Percentiles rank a stretch among this genome's conserved stretches.
Evolutionary conservation across 1,284 basidiomycete species (phyloP).

Genomic region (Trametes sp.): DNA sequence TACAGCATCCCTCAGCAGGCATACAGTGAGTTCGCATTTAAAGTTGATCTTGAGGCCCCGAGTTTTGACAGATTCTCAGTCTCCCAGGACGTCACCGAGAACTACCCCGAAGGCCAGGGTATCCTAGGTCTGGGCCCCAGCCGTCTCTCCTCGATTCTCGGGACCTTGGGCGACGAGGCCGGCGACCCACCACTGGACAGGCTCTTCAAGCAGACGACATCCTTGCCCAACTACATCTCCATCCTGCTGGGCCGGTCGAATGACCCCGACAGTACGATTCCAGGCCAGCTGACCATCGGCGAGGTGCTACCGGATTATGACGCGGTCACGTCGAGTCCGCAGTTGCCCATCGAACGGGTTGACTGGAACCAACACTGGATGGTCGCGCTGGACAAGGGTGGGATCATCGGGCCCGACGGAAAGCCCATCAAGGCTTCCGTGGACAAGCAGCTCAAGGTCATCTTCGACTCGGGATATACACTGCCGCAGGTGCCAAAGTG

Average conservation of each 20-base stretch:
- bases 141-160: slow-evolving; percentile 40
- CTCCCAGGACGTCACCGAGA: slow-evolving; percentile 35
- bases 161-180: slow-evolving; percentile 30
- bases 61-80: slow-evolving; percentile 10
- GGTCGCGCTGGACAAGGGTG: slow-evolving; percentile 43
- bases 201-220: slow-evolving; percentile 63
- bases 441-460: slow-evolving; percentile 55
- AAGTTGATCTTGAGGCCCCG: neutral
- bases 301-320: slow-evolving; percentile 41
- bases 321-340: slow-evolving; percentile 42
- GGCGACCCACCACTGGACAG: slow-evolving; percentile 63
- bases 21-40: slow-evolving; percentile 54
- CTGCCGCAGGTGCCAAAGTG: slow-evolving; percentile 67
- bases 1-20: slow-evolving; percentile 63
- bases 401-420: slow-evolving; percentile 49
- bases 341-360: slow-evolving; percentile 38
- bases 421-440: slow-evolving; percentile 52
- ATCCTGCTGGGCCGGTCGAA: slow-evolving; percentile 48
- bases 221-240: slow-evolving; percentile 63
- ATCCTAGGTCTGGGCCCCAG: slow-evolving; percentile 50
- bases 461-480: slow-evolving; percentile 73
- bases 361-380: slow-evolving; percentile 46
- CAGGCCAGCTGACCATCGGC: slow-evolving; percentile 49
- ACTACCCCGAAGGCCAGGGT: slow-evolving; percentile 38
- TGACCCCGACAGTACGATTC: slow-evolving; percentile 38